Evolutionary conservation across 192 early-diverging fungal species (phyloP).

Genomic region (Coemansia sp.): DNA sequence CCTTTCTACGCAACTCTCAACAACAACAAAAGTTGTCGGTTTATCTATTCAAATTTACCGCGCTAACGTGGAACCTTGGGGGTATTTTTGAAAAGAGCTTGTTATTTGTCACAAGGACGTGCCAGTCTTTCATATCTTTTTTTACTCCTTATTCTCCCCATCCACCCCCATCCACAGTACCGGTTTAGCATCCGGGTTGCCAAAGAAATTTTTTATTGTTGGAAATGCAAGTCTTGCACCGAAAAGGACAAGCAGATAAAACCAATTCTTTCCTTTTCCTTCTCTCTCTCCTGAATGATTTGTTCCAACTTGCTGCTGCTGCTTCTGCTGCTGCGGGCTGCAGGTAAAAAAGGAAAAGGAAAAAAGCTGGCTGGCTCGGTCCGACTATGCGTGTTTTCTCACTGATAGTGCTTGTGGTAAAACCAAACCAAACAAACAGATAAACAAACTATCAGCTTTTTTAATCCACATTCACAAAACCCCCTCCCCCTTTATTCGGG

Average conservation of each 20-base stretch:
- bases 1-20: neutral
- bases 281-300: neutral
- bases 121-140: neutral
- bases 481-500: no score
- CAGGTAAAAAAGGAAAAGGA: neutral
- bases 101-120: neutral
- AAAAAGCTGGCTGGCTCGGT: neutral
- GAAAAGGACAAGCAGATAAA: neutral
- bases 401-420: neutral
- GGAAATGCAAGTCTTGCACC: neutral
- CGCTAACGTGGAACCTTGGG: no score
- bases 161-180: neutral
- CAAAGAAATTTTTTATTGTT: neutral
- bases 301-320: no score
- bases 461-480: neutral
- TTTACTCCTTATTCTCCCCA: neutral
- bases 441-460: neutral
- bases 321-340: slow-evolving; percentile 4
- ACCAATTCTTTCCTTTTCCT: neutral
- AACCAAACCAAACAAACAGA: neutral
- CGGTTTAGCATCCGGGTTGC: neutral
- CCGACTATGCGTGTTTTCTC: neutral
- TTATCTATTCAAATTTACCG: no score
- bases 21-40: no score
- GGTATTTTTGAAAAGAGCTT: neutral